phyloP scores from a whole-genome alignment of 345 rosid genomes.

The Eucalyptus pauciflora region DNA sequence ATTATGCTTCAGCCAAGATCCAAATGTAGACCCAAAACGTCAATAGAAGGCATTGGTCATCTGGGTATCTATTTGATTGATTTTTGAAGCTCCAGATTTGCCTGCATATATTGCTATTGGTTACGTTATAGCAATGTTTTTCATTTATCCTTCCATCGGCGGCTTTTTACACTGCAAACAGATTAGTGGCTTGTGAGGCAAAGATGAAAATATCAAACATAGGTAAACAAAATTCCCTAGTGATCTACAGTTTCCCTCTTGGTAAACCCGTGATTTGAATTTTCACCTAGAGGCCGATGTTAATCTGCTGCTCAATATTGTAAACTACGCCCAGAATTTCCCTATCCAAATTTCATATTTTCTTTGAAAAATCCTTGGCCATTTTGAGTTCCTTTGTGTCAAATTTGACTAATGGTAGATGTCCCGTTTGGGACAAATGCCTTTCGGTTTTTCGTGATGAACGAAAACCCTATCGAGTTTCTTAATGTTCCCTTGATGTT shows the following conservation, averaged over 20 bases:
- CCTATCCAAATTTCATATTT: background rate
- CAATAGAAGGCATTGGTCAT: background rate
- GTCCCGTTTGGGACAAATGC: too few relatives aligned
- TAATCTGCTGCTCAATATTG: background rate
- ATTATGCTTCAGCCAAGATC: background rate
- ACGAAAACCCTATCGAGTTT: background rate
- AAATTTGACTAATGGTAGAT: too few relatives aligned
- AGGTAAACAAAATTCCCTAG: background rate
- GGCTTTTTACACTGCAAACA: background rate
- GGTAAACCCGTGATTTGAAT: background rate
- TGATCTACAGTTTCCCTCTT: background rate
- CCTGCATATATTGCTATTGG: background rate
- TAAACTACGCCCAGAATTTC: rapidly evolving
- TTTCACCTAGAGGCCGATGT: background rate
- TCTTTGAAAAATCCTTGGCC: background rate
- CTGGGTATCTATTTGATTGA: background rate
- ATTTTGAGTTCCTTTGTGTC: background rate
- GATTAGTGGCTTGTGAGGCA: background rate
- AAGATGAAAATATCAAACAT: background rate
- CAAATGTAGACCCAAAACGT: too few relatives aligned
- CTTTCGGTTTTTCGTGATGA: background rate
- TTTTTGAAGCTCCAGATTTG: background rate
- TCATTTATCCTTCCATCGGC: background rate
- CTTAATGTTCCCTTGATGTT: background rate
- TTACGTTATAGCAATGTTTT: background rate